Percentiles rank a stretch among this genome's conserved stretches.
phyloP scores from a whole-genome alignment of 257 asterid species.

The Primulina tabacum region DNA sequence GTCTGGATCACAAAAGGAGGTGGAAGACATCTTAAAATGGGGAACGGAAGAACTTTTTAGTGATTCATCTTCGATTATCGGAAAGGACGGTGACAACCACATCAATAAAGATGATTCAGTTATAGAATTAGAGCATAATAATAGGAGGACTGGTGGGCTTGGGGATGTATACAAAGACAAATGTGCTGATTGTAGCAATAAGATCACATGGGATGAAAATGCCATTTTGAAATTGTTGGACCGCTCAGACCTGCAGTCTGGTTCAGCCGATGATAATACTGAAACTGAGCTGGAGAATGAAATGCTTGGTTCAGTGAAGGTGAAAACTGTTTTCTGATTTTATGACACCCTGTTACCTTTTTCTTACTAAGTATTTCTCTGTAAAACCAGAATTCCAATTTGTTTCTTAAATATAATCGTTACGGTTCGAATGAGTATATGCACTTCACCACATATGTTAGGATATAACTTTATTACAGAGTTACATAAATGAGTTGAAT shows the following conservation, averaged over 20 bases:
- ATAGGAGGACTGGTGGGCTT: conserved; percentile 80
- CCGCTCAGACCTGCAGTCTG: conserved; percentile 69
- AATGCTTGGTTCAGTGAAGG: conserved; percentile 98
- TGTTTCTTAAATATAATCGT: background rate
- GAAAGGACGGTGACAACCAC: conserved; percentile 58
- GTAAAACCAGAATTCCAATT: conserved; percentile 10
- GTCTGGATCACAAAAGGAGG: conserved; percentile 93
- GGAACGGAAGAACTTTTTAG: conserved; percentile 96
- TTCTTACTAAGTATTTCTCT: conserved; percentile 21
- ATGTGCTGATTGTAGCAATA: conserved; percentile 79
- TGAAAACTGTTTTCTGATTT: conserved; percentile 29
- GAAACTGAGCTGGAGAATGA: conserved; percentile 73
- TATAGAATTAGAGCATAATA: conserved; percentile 59
- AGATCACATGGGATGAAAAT: conserved; percentile 82
- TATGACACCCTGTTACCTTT: conserved; percentile 1
- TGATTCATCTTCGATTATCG: conserved; percentile 49
- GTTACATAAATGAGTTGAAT: background rate
- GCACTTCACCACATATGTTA: background rate
- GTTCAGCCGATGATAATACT: conserved; percentile 69
- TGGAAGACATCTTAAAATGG: conserved; percentile 93
- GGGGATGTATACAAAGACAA: conserved; percentile 92
- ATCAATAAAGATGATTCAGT: conserved; percentile 46
- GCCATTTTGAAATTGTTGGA: conserved; percentile 87
- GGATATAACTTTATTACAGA: background rate
- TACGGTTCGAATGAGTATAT: background rate